Evolutionary conservation across 1,284 basidiomycete species (phyloP).

Genomic region (Sporisorium sorghi): DNA sequence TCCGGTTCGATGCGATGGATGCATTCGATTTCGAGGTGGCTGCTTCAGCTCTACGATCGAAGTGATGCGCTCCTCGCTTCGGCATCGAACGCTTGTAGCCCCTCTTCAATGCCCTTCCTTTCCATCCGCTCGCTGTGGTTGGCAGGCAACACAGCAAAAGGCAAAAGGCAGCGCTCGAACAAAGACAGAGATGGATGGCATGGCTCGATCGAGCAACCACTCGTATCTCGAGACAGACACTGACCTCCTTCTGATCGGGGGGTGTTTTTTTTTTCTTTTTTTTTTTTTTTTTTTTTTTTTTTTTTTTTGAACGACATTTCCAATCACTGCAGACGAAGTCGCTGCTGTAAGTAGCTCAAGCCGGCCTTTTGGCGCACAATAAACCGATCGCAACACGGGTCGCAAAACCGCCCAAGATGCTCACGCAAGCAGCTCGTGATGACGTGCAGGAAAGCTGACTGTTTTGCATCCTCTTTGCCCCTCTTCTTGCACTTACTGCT

Average conservation of each 20-base stretch:
- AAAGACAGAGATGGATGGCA: background rate
- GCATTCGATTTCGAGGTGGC: background rate
- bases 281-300: background rate
- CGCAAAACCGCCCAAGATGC: background rate
- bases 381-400: background rate
- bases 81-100: background rate
- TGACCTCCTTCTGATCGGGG: slow-evolving; percentile 23
- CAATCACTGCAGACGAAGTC: slow-evolving; percentile 63
- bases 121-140: background rate
- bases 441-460: slow-evolving; percentile 13
- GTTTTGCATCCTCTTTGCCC: background rate
- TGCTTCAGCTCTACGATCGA: background rate
- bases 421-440: background rate
- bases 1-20: background rate
- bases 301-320: background rate
- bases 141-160: background rate
- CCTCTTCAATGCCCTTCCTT: background rate
- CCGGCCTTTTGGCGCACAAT: background rate
- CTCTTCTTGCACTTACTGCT: background rate
- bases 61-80: background rate
- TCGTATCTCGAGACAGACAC: background rate
- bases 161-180: background rate
- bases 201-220: background rate
- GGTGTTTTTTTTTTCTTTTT: background rate
- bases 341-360: slow-evolving; percentile 62